Evolutionary conservation across 2,329 filamentous ascomycete genomes (phyloP).

Genomic region (Fusarium praegraminearum): DNA sequence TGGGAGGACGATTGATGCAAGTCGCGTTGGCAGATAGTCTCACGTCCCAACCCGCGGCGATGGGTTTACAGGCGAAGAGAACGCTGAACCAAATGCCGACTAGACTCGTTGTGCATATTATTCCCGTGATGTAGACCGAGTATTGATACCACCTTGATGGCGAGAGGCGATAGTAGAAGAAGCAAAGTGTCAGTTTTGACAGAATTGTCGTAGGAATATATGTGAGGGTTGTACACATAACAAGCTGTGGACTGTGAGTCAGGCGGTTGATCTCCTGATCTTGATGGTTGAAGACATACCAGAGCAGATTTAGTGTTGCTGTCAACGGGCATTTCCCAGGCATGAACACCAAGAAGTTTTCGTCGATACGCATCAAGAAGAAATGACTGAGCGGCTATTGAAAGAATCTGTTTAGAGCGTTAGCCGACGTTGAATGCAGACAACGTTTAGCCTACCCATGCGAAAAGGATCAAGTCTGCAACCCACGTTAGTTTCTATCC

Average conservation of each 20-base stretch:
- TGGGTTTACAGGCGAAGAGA: slow-evolving; percentile 10
- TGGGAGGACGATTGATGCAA: slow-evolving; percentile 17
- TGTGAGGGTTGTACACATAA: slow-evolving; percentile 12
- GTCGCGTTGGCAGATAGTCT: neutral
- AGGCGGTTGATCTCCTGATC: neutral
- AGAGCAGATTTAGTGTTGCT: slow-evolving; percentile 1
- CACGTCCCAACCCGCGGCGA: slow-evolving; percentile 8
- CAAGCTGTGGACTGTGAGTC: neutral
- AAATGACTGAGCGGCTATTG: slow-evolving; percentile 22
- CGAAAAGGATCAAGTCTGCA: slow-evolving; percentile 9
- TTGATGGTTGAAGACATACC: neutral
- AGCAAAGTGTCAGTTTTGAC: slow-evolving; percentile 18
- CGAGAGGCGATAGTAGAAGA: slow-evolving; percentile 23
- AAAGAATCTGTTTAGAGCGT: neutral
- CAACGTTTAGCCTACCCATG: neutral
- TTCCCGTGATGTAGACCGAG: slow-evolving; percentile 7
- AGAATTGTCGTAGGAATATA: slow-evolving; percentile 23
- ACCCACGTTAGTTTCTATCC: accelerated
- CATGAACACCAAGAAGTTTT: slow-evolving; percentile 12
- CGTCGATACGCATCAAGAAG: slow-evolving; percentile 14
- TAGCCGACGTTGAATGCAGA: accelerated
- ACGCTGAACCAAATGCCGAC: slow-evolving; percentile 18
- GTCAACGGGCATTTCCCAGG: slow-evolving; percentile 23
- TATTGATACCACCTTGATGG: slow-evolving; percentile 19
- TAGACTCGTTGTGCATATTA: slow-evolving; percentile 4